Conservation (phyloP, 2,329 filamentous ascomycete species). For the Exophiala aquamarina region DNA sequence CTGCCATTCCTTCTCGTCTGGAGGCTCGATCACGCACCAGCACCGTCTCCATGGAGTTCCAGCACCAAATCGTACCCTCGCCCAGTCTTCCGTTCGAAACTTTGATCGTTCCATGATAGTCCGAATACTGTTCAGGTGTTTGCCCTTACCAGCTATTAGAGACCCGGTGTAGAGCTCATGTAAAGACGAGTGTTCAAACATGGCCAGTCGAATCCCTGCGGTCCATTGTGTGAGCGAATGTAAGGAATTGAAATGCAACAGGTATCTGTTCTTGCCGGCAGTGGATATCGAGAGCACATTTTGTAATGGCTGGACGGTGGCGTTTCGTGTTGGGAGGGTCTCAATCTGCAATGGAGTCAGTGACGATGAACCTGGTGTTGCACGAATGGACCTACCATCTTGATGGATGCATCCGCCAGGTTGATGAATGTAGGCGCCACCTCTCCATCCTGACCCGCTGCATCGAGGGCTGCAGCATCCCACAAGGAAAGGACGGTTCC, state of each 20-base stretch:
- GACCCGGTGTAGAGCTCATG: conserved; percentile 97
- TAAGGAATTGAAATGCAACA: conserved; percentile 93
- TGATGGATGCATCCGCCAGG: conserved; percentile 93
- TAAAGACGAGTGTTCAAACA: conserved; percentile 89
- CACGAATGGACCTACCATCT: conserved; percentile 69
- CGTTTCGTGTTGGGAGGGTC: conserved; percentile 79
- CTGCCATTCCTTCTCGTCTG: conserved; percentile 87
- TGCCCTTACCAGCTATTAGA: conserved; percentile 91
- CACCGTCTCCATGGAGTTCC: conserved; percentile 95
- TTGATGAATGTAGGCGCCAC: conserved; percentile 94
- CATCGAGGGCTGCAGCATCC: conserved; percentile 91
- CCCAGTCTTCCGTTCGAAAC: conserved; percentile 85
- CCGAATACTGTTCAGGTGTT: conserved; percentile 83
- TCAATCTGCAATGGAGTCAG: conserved; percentile 64
- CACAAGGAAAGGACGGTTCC: conserved; percentile 93
- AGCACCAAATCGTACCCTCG: conserved; percentile 89
- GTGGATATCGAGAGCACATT: conserved; percentile 96
- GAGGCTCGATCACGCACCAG: conserved; percentile 92
- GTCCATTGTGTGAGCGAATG: conserved; percentile 96
- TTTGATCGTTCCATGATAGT: conserved; percentile 79
- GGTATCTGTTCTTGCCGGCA: conserved; percentile 89
- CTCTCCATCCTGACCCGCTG: conserved; percentile 78
- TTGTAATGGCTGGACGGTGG: conserved; percentile 76
- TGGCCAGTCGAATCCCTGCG: conserved; percentile 84
- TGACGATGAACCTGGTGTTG: conserved; percentile 11